phyloP scores from a whole-genome alignment of 2,329 filamentous ascomycete species.

The Sphaerulina musiva region DNA sequence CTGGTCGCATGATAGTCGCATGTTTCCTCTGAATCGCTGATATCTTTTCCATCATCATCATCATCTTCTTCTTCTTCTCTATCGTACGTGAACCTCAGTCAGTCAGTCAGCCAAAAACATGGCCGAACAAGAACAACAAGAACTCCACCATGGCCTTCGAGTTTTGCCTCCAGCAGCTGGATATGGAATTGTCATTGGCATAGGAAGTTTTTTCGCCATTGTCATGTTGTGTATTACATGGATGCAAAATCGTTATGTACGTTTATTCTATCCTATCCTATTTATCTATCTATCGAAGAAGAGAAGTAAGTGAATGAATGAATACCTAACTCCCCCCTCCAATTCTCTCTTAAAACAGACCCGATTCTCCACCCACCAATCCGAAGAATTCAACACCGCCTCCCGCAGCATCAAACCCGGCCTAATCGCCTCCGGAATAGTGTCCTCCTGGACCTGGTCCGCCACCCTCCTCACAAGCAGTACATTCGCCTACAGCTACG shows the following conservation, averaged over 20 bases:
- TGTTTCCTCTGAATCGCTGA: no score
- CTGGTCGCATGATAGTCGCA: no score
- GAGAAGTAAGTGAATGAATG: no score
- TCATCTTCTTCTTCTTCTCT: no score
- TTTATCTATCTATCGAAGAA: constrained; percentile 35
- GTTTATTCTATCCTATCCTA: constrained; percentile 64
- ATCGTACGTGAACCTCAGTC: no score
- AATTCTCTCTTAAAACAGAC: constrained; percentile 16
- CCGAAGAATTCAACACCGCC: constrained; percentile 82
- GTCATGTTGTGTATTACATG: constrained; percentile 32
- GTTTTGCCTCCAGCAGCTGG: constrained; percentile 19
- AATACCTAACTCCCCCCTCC: neutral
- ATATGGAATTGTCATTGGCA: constrained; percentile 61
- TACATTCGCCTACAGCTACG: constrained; percentile 36
- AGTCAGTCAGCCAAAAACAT: no score
- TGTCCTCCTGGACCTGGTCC: constrained; percentile 73
- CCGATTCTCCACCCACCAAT: constrained; percentile 24
- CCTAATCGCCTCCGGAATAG: constrained; percentile 76
- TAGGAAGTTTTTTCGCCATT: constrained; percentile 63
- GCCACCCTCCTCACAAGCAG: constrained; percentile 33
- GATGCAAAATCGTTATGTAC: constrained; percentile 49
- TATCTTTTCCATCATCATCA: no score
- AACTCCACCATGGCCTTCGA: constrained; percentile 14
- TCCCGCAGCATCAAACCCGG: constrained; percentile 82
- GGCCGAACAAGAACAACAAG: constrained; percentile 10